Conservation (phyloP, 192 early-diverging fungal species). For the Entomortierella chlamydospora region DNA sequence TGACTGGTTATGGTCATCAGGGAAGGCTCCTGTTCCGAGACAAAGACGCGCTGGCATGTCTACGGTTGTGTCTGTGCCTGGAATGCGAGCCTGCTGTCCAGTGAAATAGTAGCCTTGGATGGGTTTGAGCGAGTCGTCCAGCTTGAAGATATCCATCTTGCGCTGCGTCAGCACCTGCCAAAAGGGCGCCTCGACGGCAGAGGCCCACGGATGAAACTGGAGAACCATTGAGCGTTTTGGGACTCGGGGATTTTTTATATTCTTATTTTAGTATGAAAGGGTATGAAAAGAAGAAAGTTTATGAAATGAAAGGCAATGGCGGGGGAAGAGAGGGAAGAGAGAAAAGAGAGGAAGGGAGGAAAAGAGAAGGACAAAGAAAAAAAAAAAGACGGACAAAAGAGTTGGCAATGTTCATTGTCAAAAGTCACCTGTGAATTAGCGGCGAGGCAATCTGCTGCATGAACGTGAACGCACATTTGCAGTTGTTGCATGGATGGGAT, state of each 20-base stretch:
- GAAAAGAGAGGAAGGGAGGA: background rate
- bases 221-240: conserved; percentile 63
- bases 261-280: too few relatives aligned
- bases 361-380: background rate
- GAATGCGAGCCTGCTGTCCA: conserved; percentile 62
- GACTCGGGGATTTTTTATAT: too few relatives aligned
- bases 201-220: conserved; percentile 87
- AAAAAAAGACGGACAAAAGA: background rate
- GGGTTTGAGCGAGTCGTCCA: conserved; percentile 71
- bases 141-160: conserved; percentile 87
- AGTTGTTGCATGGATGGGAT: too few relatives aligned
- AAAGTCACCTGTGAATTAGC: too few relatives aligned
- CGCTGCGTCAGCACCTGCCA: conserved; percentile 86
- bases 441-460: too few relatives aligned
- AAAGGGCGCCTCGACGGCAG: conserved; percentile 89
- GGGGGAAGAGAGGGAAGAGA: background rate
- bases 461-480: too few relatives aligned
- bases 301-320: background rate
- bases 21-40: conserved; percentile 67
- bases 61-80: conserved; percentile 56
- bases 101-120: conserved; percentile 76
- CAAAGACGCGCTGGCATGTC: conserved; percentile 73
- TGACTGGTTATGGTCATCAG: conserved; percentile 17
- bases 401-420: too few relatives aligned
- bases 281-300: background rate